Evolutionary conservation across 805 yeast genomes (phyloP).

Genomic region (Ogataea pilisensis): DNA sequence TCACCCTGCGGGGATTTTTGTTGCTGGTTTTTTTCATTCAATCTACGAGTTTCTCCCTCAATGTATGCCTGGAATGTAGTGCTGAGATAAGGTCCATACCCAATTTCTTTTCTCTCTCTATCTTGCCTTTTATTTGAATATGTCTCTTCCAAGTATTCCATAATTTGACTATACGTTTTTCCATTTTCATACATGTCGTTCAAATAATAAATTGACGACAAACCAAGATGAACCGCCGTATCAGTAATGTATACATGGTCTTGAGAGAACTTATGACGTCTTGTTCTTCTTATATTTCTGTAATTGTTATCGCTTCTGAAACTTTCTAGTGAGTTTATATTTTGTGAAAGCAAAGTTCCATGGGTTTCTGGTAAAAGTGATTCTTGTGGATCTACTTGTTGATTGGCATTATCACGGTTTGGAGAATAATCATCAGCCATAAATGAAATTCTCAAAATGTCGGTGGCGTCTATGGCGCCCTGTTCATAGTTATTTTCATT

Average conservation of each 20-base stretch:
- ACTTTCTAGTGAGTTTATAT: background rate
- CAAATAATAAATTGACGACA: slow-evolving; percentile 25
- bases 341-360: background rate
- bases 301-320: background rate
- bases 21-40: slow-evolving; percentile 2
- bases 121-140: slow-evolving; percentile 22
- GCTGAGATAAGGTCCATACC: slow-evolving; percentile 28
- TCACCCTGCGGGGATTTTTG: slow-evolving; percentile 4
- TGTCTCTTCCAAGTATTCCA: slow-evolving; percentile 22
- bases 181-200: slow-evolving; percentile 30
- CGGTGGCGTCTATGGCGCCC: no score
- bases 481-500: no score
- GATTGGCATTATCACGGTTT: background rate
- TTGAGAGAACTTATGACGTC: slow-evolving; percentile 30
- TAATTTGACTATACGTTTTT: slow-evolving; percentile 24
- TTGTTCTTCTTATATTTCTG: slow-evolving; percentile 17
- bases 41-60: slow-evolving; percentile 15
- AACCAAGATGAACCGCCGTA: slow-evolving; percentile 30
- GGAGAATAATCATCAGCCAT: no score
- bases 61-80: slow-evolving; percentile 20
- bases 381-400: background rate
- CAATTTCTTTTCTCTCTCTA: slow-evolving; percentile 24
- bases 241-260: slow-evolving; percentile 35
- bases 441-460: no score
- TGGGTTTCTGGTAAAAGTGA: background rate